phyloP scores from a whole-genome alignment of 108 stramenopile species.

The Heterococcus sp. region DNA sequence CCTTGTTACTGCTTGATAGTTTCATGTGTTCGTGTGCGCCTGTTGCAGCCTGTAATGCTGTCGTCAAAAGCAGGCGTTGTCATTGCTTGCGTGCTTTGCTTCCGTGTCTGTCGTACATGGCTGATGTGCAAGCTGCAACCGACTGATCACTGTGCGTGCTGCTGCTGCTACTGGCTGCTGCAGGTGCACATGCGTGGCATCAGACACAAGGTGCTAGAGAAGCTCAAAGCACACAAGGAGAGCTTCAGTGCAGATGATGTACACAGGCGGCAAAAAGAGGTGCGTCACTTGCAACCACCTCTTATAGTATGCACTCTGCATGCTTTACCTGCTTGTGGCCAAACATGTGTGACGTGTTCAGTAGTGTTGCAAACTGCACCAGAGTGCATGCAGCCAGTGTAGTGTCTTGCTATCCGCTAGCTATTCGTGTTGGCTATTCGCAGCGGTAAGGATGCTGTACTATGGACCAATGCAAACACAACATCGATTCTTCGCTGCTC shows the following conservation, averaged over 20 bases:
- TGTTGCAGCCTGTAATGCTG: too few species aligned
- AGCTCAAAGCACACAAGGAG: slow-evolving; percentile 33
- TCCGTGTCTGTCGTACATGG: too few species aligned
- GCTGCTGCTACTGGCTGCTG: not conserved
- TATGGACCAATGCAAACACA: not conserved
- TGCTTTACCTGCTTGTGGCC: not conserved
- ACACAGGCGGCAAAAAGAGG: slow-evolving; percentile 26
- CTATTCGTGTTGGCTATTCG: not conserved
- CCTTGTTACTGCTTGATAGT: too few species aligned
- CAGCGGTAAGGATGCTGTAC: not conserved
- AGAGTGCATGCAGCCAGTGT: not conserved
- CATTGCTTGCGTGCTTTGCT: too few species aligned
- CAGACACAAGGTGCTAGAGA: slow-evolving; percentile 32
- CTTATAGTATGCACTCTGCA: not conserved
- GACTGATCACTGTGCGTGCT: not conserved
- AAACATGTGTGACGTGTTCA: not conserved
- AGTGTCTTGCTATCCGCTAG: not conserved
- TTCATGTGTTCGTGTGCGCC: too few species aligned
- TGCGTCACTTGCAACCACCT: not conserved
- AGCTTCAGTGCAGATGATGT: slow-evolving; percentile 36
- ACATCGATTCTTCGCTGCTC: not conserved
- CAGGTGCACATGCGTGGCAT: slow-evolving; percentile 27
- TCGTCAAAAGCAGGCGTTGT: too few species aligned
- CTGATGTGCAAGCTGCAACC: too few species aligned
- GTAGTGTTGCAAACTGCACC: not conserved